Evolutionary conservation across 2,329 filamentous ascomycete genomes (phyloP), one percentile per base, ranked within the genome.

Genomic region (Talaromyces sp.): DNA sequence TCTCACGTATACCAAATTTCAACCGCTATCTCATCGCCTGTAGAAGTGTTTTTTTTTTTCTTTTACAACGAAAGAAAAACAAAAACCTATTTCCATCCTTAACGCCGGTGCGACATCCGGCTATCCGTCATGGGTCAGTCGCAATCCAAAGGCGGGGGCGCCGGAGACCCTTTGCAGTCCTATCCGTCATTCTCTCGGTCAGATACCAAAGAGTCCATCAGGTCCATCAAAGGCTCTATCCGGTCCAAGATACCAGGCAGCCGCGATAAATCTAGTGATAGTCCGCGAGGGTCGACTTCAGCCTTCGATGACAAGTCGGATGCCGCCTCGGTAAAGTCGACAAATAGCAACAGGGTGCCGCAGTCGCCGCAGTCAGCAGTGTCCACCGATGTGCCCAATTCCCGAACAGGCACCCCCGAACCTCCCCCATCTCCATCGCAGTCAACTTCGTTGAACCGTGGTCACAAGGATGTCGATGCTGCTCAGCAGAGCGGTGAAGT

Each of bases 101-200:
- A 19, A 30, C 49, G 25, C 25, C 49, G 49, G 49, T 53, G 28
- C 27, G 28, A 53, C 49, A 30, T n/a, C 49, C 70, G 72, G 65
- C 67, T 65, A 69, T 71, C 71, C 69, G 74, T 66, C 63, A 81
- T 82, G 80, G 80, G 80, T 71, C 78, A 81, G 72, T 77, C 79
- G 71, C 80, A 81, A 73, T 82, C 80, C 68, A 82, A 81, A 71
- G 78, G 78, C 69, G 63, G 62, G 25, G 80, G 82, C 69, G 81
- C 82, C 57, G 76, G 77, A 65, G 86, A 90, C 42, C 81, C 84
- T 64, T 80, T 97, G 62, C 89, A 92, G 75, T 90, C 91, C 32
- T 96, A 95, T 75, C 93, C 93, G 30, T 96, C 93, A 30, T 93
- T 98, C 74, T 90, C 88, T 78, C 89, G 90, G 73, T 92, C 92